Conservation (phyloP, 345 rosid species). For the Triadica sebifera region DNA sequence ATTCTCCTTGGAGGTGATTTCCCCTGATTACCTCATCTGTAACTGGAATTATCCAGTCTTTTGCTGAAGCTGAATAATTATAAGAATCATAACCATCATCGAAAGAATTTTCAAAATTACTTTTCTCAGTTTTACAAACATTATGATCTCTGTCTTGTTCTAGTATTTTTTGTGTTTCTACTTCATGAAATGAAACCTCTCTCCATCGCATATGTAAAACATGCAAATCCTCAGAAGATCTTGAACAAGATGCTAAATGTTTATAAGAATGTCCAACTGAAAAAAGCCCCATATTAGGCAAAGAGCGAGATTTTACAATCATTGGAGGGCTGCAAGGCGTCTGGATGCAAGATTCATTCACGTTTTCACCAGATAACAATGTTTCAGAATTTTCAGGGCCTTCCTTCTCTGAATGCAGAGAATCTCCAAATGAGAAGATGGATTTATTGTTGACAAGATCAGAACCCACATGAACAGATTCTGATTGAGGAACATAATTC, state of each 20-base stretch:
- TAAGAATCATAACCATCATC: slow-evolving; percentile 49
- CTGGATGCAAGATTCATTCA: slow-evolving; percentile 38
- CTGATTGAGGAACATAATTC: slow-evolving; percentile 36
- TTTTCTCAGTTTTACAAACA: slow-evolving; percentile 29
- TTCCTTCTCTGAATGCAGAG: slow-evolving; percentile 46
- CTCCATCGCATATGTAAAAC: slow-evolving; percentile 34
- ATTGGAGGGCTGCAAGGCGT: slow-evolving; percentile 37
- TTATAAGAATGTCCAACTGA: slow-evolving; percentile 36
- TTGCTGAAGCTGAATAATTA: slow-evolving; percentile 53
- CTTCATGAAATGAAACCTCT: slow-evolving; percentile 39
- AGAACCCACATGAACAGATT: slow-evolving; percentile 45
- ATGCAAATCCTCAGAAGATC: slow-evolving; percentile 62
- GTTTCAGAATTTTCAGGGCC: slow-evolving; percentile 43
- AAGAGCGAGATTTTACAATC: slow-evolving; percentile 54
- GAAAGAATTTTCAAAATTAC: slow-evolving; percentile 35
- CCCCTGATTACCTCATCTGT: slow-evolving; percentile 42
- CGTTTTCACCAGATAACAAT: slow-evolving; percentile 38
- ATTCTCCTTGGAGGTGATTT: slow-evolving; percentile 40
- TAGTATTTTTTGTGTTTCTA: slow-evolving; percentile 26
- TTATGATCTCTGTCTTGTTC: slow-evolving; percentile 36
- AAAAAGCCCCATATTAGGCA: slow-evolving; percentile 44
- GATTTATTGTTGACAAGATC: slow-evolving; percentile 42
- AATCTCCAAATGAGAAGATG: slow-evolving; percentile 62
- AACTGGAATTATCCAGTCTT: slow-evolving; percentile 72
- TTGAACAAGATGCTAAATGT: slow-evolving; percentile 38